Evolutionary conservation across 2,329 filamentous ascomycete genomes (phyloP), one percentile per base, ranked within the genome.

Genomic region (Sporothrix curviconia): DNA sequence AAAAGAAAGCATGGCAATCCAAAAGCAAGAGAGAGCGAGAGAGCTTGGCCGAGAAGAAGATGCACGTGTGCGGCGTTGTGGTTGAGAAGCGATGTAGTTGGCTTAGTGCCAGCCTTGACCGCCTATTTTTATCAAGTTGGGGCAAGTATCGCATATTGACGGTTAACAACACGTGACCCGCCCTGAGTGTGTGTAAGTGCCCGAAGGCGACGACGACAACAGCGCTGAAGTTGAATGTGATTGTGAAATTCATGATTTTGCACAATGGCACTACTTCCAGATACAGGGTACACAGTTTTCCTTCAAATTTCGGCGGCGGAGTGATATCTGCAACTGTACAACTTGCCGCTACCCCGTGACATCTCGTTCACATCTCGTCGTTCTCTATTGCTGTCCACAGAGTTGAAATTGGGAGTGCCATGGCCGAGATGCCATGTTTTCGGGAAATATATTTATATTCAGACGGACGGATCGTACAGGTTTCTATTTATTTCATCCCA

Each of bases 21-120:
- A 32, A 32, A 19, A 40, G 34, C 3, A 39, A 37, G 15, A n/a
- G 34, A 22, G 8, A 14, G 14, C 15, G 19, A 25, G n/a, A 9
- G 19, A 50, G 17, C 4, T 11, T 50, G 32, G 25, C n/a, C 7
- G 32, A 12, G 7, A 3, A 7, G 11, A 34, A 17, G 34, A 22
- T 28, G 14, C 32, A 39, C 34, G 15, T 8, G 14, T 19, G 25
- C 6, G 49, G 22, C 39, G 49, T 22, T 17, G 22, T 34, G 28
- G 28, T 6, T 11, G 28, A 11, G 14, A 15, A 22, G 28, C 6
- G 49, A 24, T 39, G 49, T 22, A 25, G 17, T 22, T 22, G 24
- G 17, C 25, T 39, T 51, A 17, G 49, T 51, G 49, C 49, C 49
- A 34, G 22, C 7, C 37, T 40, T 51, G 49, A 51, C 49, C 49